Percentiles rank a stretch among this genome's conserved stretches.
These are phyloP conservation scores for Rhizoctonia solani DNA, from an alignment of 1,284 basidiomycete genomes.

Conservation along the genomic window DNA sequence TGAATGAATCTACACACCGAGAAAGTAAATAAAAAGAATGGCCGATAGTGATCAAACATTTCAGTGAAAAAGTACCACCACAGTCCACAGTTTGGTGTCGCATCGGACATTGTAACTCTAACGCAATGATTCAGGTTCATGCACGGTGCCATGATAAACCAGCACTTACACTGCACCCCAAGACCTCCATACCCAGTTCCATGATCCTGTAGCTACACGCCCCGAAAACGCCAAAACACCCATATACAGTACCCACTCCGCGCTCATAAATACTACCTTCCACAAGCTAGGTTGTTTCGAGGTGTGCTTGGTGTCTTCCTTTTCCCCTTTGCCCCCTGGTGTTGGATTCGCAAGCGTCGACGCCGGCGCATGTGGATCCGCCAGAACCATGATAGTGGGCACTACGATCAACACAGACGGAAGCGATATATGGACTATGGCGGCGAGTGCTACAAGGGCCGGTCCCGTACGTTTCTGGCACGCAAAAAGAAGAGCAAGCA, in stretches of 20 bases:
- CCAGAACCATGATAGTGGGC: slow-evolving; percentile 67
- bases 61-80: slow-evolving; percentile 99
- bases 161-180: slow-evolving; percentile 80
- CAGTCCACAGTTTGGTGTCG: slow-evolving; percentile 91
- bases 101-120: slow-evolving; percentile 75
- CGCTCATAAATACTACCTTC: slow-evolving; percentile 46
- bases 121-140: neutral
- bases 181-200: slow-evolving; percentile 71
- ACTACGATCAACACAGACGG: slow-evolving; percentile 71
- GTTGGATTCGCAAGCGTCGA: slow-evolving; percentile 68
- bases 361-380: slow-evolving; percentile 54
- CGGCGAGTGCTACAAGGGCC: slow-evolving; percentile 66
- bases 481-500: slow-evolving; percentile 74
- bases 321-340: slow-evolving; percentile 47
- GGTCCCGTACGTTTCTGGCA: slow-evolving; percentile 49
- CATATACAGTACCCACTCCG: slow-evolving; percentile 59
- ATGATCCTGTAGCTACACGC: slow-evolving; percentile 60
- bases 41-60: slow-evolving; percentile 97
- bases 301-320: slow-evolving; percentile 30
- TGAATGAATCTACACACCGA: slow-evolving; percentile 60
- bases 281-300: neutral
- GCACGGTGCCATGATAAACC: neutral
- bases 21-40: slow-evolving; percentile 96
- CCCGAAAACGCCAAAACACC: slow-evolving; percentile 49
- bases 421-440: slow-evolving; percentile 70